Base-by-base conservation (phyloP, 306 rosid genomes). In the Castanea crenata region DNA sequence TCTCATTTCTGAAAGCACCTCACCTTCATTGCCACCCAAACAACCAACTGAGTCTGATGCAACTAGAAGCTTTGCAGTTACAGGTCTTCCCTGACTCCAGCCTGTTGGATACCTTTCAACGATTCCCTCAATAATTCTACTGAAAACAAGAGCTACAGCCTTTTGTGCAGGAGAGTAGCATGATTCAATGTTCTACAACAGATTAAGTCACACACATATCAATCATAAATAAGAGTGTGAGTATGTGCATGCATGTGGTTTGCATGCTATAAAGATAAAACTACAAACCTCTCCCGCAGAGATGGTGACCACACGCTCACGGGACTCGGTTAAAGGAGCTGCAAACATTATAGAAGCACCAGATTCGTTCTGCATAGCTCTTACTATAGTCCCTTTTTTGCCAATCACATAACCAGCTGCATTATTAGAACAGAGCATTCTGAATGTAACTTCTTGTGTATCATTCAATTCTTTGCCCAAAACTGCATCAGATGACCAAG, bases 321-420 rank as follows among this genome's bases (percentile, higher is more conserved):
- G 81, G 77, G 76, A 79, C 82, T 81, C 38, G 35, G 65, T 79
- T 77, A 75, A 65, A 74, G 89, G 86, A 83, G 89, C 79, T 80
- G 89, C 80, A 85, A 90, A 90, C 80, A 54, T 73, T 56, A 90
- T 90, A 71, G 90, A 81, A 81, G 94, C 94, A 54, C 94, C 92
- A 52, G 94, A 82, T 84, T 81, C 79, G 69, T 35, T 83, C 82
- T 90, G 89, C 56, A 90, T 77, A 69, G 84, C 82, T 81, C 87
- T 86, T 58, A 90, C 85, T 41, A 86, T 85, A 58, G 84, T 46
- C 64, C 92, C 92, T 75, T 55, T 86, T 83, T 82, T 81, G 63
- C 94, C 94, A 81, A 90, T 90, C 82, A 90, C 88, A 74, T 89
- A 75, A 59, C 94, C 94, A 65, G 94, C 92, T 55, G 74, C 82